Base-by-base conservation (phyloP, 2,329 filamentous ascomycete genomes). In the Drechmeria coniospora region DNA sequence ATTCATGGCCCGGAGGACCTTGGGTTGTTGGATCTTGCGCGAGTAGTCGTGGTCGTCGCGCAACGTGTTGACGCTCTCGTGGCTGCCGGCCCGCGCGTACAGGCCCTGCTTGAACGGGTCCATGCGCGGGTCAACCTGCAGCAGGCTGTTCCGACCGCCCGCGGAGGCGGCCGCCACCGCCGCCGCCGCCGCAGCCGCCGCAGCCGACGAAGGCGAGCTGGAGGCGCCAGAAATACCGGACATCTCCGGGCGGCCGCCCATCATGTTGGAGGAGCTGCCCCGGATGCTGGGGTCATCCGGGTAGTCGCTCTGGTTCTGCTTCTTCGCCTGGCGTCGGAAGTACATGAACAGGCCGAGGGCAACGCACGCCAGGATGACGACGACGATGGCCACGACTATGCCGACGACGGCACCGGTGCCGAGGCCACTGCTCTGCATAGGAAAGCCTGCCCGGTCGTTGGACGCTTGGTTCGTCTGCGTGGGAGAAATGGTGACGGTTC, bases 1-100 rank as follows among this genome's bases (percentile, higher is more conserved):
- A 40, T 77, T 77, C 17, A 59, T 70, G 7, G 70, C 69, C 36
- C 71, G 59, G n/a, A 77, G 55, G 6, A 75, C 67, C 40, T 64
- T 56, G 8, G 63, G 59, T 23, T 61, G 53, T 27, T 64, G 65
- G 10, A 76, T 69, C 37, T 61, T 57, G 36, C 72, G 57, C 21
- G 71, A 75, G 42, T 77, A 77, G 38, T 77, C 72, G 32, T 72
- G 68, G 35, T 76, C 68, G 42, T 77, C 72, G 31, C 65, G 65
- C 5, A 77, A 50, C 2, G 71, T 75, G 38, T 68, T 68, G 42
- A 77, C 52, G 43, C 70, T 76, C 44, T 76, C 71, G 34, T 63
- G 63, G 39, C 70, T 75, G 45, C 65, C 65, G 39, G 63, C 72
- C 15, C 65, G 57, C 23, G 56, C 53, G 44, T 74, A 76, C 9